Base-by-base conservation (phyloP, 345 rosid genomes). In the Populus euphratica region DNA sequence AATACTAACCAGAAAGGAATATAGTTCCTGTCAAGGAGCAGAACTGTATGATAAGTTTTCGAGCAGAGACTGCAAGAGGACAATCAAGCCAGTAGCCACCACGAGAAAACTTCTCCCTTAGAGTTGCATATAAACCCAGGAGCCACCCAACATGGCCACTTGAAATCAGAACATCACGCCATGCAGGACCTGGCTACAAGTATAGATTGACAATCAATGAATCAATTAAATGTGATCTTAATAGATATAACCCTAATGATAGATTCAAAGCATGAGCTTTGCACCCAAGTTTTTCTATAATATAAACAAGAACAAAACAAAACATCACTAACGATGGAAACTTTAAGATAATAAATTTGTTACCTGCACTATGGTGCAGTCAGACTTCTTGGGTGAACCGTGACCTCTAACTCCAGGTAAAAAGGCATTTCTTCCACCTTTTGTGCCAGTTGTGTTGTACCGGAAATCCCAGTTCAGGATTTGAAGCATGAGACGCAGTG, bases 391-490 rank as follows among this genome's bases (percentile, higher is more conserved):
- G 74, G 89, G 73, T 75, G 84, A 78, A 80, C 43, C 82, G 71
- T 89, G 91, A 68, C 68, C 79, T 86, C 87, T 92, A 76, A 84
- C 79, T 83, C 89, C 94, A 87, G 86, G 76, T 70, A 90, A 80
- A 65, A 90, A 93, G 79, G 77, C 86, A 83, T 91, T 84, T 41
- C 84, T 87, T 62, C 85, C 77, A 62, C 78, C 79, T 79, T 80
- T 89, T 73, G 78, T 78, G 79, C 89, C 87, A 74, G 79, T 75
- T 65, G 79, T 81, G 76, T 80, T 85, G 73, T 85, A 82, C 72
- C 79, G 90, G 79, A 96, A 96, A 81, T 93, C 99, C 98, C 99
- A 93, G 78, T 89, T 93, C 63, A 93, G 88, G 78, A 96, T 91
- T 80, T 93, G 99, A 85, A 90, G 90, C 98, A 96, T 91, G 80